Conservation (phyloP, 1,284 basidiomycete genomes). For the Moesziomyces sp. region DNA sequence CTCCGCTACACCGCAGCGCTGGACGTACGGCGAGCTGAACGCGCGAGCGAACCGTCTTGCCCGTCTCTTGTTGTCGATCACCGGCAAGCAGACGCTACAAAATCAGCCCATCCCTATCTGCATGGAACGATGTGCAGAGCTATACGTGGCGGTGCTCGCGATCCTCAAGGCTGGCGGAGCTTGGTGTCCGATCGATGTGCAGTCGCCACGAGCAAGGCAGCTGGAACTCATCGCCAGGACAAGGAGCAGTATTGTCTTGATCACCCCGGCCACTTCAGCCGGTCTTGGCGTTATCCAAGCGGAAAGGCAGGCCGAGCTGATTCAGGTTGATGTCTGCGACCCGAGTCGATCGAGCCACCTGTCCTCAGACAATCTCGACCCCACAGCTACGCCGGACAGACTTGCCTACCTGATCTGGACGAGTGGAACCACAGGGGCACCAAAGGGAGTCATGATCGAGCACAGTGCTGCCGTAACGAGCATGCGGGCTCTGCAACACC, state of each 20-base stretch:
- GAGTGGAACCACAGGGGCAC: conserved; percentile 57
- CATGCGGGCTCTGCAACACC: conserved; percentile 30
- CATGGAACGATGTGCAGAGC: conserved; percentile 15
- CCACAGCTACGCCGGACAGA: conserved; percentile 1
- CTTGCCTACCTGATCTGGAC: conserved; percentile 63
- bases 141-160: conserved; percentile 19
- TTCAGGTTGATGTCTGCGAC: not conserved
- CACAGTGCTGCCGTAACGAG: conserved; percentile 24
- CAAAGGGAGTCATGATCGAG: conserved; percentile 50
- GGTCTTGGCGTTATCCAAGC: conserved; percentile 1
- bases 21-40: conserved; percentile 19
- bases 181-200: conserved; percentile 60
- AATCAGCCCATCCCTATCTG: conserved; percentile 23
- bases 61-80: conserved; percentile 9
- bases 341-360: not conserved
- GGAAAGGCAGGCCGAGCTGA: not conserved
- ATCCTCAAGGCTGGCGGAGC: conserved; percentile 32
- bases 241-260: conserved; percentile 20
- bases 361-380: conserved; percentile 1
- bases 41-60: conserved; percentile 3
- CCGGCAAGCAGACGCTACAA: conserved; percentile 1
- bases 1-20: not conserved
- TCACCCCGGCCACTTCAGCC: conserved; percentile 5
- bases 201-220: conserved; percentile 43
- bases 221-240: conserved; percentile 35